phyloP scores from a whole-genome alignment of 805 yeast genomes.

The Ogataea dorogensis region DNA sequence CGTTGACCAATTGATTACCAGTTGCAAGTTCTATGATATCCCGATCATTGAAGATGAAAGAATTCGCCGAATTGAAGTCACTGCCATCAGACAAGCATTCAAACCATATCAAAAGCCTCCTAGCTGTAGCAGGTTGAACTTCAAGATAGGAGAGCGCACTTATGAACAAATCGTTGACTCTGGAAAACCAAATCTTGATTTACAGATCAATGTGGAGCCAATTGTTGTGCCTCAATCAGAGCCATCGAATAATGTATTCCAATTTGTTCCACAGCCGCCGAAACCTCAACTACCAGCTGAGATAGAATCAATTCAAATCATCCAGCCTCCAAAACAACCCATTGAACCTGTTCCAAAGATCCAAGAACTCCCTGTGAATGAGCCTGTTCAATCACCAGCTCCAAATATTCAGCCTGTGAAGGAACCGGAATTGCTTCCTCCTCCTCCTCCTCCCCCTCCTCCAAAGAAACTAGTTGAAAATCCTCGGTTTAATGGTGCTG shows the following conservation, averaged over 20 bases:
- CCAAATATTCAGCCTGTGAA: neutral
- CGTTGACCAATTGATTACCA: conserved; percentile 48
- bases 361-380: neutral
- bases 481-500: conserved; percentile 33
- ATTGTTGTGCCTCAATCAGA: neutral
- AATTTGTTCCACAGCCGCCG: conserved; percentile 1
- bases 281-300: neutral
- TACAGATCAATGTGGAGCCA: conserved; percentile 12
- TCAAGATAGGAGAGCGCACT: conserved; percentile 32
- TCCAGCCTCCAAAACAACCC: no score
- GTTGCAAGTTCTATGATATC: conserved; percentile 65
- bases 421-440: neutral
- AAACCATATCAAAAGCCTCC: conserved; percentile 42
- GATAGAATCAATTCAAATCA: conserved; percentile 1
- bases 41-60: conserved; percentile 35
- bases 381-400: neutral
- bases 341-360: neutral
- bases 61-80: conserved; percentile 38
- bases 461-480: conserved; percentile 13
- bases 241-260: neutral
- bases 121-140: conserved; percentile 42
- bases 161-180: conserved; percentile 40
- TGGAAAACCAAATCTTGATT: conserved; percentile 29
- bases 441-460: neutral
- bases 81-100: conserved; percentile 37